Conservation (phyloP, 1,284 basidiomycete genomes). For the Leccinum subspadiceum region DNA sequence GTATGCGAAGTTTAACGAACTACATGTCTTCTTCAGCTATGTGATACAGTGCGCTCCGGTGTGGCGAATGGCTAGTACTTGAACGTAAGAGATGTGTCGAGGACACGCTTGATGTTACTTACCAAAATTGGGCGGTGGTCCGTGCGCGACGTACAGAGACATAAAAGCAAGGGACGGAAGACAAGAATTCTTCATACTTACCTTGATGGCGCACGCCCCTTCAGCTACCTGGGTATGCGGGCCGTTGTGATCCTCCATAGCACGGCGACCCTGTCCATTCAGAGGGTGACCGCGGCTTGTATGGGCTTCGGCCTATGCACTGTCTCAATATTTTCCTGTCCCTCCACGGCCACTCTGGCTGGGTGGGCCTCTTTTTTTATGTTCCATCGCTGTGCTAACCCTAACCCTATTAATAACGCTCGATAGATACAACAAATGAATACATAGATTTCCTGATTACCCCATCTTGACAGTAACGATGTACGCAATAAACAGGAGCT, state of each 20-base stretch:
- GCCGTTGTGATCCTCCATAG: constrained; percentile 46
- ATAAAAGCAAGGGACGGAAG: constrained; percentile 13
- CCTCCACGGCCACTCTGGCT: constrained; percentile 37
- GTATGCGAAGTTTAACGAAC: not conserved
- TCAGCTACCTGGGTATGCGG: constrained; percentile 43
- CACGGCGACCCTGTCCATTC: constrained; percentile 47
- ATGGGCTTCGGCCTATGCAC: constrained; percentile 38
- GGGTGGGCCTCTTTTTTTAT: constrained; percentile 32
- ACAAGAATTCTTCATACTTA: constrained; percentile 37
- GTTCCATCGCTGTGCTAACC: constrained; percentile 30
- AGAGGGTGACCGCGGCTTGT: constrained; percentile 33
- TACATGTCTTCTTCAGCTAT: not conserved
- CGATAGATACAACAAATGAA: too few relatives aligned
- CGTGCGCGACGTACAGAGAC: constrained; percentile 13
- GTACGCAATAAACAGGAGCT: too few relatives aligned
- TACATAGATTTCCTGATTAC: too few relatives aligned
- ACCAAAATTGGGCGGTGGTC: constrained; percentile 14
- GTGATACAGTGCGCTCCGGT: not conserved
- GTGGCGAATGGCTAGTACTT: not conserved
- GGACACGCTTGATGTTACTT: not conserved
- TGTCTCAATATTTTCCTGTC: constrained; percentile 33
- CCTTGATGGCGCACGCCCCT: constrained; percentile 25
- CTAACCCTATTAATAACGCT: constrained; percentile 39
- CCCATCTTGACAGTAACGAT: too few relatives aligned
- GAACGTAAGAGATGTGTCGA: not conserved